Conservation (phyloP, 163 green algal genomes). For the Smithsoniella earleae region DNA sequence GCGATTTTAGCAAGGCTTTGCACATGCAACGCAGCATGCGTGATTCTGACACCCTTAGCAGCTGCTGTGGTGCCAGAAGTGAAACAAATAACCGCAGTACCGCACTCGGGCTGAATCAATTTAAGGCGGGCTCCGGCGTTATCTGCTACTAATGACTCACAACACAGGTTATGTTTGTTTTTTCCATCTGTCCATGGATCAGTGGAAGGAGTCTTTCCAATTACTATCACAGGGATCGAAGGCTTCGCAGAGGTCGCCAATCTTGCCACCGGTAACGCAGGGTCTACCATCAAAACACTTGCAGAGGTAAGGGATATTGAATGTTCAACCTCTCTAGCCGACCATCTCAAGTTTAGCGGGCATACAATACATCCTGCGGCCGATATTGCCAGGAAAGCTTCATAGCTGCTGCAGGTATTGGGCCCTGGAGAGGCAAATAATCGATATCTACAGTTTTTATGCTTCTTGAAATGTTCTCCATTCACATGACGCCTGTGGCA, state of each 20-base stretch:
- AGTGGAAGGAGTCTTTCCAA: no score
- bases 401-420: slow-evolving; percentile 40
- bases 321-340: slow-evolving; percentile 34
- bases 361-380: slow-evolving; percentile 42
- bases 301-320: slow-evolving; percentile 12
- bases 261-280: background rate
- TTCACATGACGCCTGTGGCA: no score
- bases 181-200: no score
- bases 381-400: slow-evolving; percentile 42
- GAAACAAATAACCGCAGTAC: slow-evolving; percentile 62
- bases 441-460: no score
- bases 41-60: slow-evolving; percentile 57
- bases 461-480: no score
- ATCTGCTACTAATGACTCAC: no score
- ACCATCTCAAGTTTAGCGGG: slow-evolving; percentile 55
- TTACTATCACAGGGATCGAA: no score
- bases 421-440: no score
- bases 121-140: slow-evolving; percentile 32
- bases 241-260: background rate
- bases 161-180: no score
- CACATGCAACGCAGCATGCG: slow-evolving; percentile 44
- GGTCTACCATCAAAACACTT: background rate
- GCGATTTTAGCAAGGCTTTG: slow-evolving; percentile 71
- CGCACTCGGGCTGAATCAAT: slow-evolving; percentile 34
- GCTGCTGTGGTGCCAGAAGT: slow-evolving; percentile 67